Evolutionary conservation across 345 rosid genomes (phyloP), one percentile per base, ranked within the genome.

Genomic region (Clarkia xantiana): DNA sequence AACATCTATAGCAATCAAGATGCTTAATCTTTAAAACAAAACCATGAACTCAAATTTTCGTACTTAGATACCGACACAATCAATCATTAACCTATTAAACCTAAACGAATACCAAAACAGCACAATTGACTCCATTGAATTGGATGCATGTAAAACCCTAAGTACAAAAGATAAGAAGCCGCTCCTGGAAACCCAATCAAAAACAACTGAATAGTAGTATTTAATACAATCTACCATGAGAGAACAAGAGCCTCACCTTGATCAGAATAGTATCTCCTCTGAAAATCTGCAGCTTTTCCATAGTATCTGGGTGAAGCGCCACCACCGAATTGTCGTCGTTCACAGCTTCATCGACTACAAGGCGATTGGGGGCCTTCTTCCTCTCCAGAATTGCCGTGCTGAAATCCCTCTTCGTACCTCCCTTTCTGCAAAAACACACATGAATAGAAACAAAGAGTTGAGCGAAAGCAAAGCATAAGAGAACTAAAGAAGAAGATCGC

Each of bases 251-350:
- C 7, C 17, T 51, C 55, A 88, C 96, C 94, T 90, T 90, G 62
- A 86, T 73, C 45, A 83, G 64, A 65, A 90, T 79, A 1, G 97
- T 90, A 53, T 90, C 96, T 8, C 97, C 97, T 6, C 97, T 84
- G 62, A 90, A 90, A 38, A 90, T 79, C 74, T 90, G 97, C 60
- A 90, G 97, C 76, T 80, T 90, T 73, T 90, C 97, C 97, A 86
- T 90, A 45, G 97, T 81, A 0, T 81, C 73, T 1, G 97, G 91
- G 52, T 86, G 88, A 13, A 90, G 76, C 7, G 89, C 54, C 22
- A 83, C 94, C 6, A 90, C 97, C 18, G 96, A 90, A 76, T 90
- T 90, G 43, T 90, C 96, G 49, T 90, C 96, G 58, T 83, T 83
- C 51, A 70, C 15, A 29, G 97, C 88, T 63, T 90, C 97, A 40